Evolutionary conservation across 495 filamentous ascomycete genomes (phyloP).

Genomic region (Pyronema domesticum): DNA sequence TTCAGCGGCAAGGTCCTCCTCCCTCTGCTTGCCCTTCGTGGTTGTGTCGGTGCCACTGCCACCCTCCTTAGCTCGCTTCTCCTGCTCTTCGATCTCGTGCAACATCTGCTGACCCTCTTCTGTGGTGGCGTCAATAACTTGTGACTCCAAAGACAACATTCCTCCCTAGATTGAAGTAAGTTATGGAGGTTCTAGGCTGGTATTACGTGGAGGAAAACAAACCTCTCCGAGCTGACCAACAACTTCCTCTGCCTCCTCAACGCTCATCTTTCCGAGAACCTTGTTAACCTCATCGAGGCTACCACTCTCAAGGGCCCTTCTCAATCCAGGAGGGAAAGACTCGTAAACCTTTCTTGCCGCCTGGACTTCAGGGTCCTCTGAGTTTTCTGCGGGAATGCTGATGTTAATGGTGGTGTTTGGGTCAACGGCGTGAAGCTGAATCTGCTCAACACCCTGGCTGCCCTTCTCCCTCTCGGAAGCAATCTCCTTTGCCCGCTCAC

Average conservation of each 20-base stretch:
- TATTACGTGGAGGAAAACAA: conserved; percentile 18
- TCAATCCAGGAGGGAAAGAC: conserved; percentile 60
- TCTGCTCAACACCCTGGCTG: conserved; percentile 67
- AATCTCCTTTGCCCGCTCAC: conserved; percentile 59
- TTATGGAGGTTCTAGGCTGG: neutral
- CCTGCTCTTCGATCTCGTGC: conserved; percentile 55
- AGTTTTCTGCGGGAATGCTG: conserved; percentile 47
- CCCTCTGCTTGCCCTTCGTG: neutral
- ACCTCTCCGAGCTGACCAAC: conserved; percentile 68
- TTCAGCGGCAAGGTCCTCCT: neutral
- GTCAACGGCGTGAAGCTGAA: conserved; percentile 91
- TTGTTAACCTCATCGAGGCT: conserved; percentile 88
- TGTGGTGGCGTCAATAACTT: conserved; percentile 90
- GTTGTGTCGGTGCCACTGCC: neutral
- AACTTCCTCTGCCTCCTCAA: conserved; percentile 80
- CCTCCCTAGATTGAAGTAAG: conserved; percentile 36
- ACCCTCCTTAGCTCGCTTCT: conserved; percentile 16
- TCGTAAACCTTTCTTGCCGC: conserved; percentile 63
- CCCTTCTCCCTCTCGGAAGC: conserved; percentile 44
- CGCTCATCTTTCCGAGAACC: conserved; percentile 81
- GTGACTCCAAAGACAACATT: conserved; percentile 78
- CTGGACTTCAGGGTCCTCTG: conserved; percentile 46
- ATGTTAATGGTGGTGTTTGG: conserved; percentile 88
- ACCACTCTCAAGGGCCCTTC: conserved; percentile 64
- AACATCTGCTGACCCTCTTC: conserved; percentile 68